Evolutionary conservation across 108 stramenopile species (phyloP).

Genomic region (Fragilaria radians): DNA sequence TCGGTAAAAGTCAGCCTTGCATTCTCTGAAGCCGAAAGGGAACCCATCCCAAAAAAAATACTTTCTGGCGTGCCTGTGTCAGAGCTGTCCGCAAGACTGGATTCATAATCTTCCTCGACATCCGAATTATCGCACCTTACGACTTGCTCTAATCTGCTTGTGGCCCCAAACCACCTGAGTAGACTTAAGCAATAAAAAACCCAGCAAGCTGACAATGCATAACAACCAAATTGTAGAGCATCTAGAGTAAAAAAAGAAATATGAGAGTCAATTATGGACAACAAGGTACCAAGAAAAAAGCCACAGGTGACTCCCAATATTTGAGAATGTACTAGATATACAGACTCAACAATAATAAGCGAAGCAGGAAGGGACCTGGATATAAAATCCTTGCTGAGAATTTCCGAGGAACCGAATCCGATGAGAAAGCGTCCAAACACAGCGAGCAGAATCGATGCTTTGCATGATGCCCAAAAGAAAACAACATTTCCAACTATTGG

Average conservation of each 20-base stretch:
- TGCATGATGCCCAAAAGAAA: slow-evolving; percentile 31
- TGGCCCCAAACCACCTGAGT: neutral
- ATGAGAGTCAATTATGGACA: slow-evolving; percentile 16
- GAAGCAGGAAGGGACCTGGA: slow-evolving; percentile 33
- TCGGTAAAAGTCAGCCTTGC: neutral
- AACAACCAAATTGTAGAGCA: neutral
- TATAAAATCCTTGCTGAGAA: slow-evolving; percentile 61
- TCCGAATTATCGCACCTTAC: neutral
- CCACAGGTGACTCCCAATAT: slow-evolving; percentile 53
- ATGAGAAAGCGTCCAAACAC: slow-evolving; percentile 56
- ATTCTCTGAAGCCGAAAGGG: neutral
- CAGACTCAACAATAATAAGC: slow-evolving; percentile 53
- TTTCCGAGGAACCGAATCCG: slow-evolving; percentile 58
- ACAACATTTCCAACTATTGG: slow-evolving; percentile 53
- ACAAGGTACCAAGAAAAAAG: slow-evolving; percentile 46
- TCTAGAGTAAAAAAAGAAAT: neutral
- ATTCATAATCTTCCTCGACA: neutral
- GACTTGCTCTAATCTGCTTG: neutral
- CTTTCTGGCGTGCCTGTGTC: neutral
- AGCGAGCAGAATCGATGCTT: slow-evolving; percentile 40
- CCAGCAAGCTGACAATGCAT: neutral
- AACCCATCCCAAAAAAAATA: neutral
- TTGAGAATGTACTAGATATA: slow-evolving; percentile 43
- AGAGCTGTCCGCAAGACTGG: neutral
- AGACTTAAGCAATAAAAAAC: neutral